These are phyloP conservation scores for Triticum dicoccoides DNA, from an alignment of 176 grass and related monocot species.

Conservation along the genomic window DNA sequence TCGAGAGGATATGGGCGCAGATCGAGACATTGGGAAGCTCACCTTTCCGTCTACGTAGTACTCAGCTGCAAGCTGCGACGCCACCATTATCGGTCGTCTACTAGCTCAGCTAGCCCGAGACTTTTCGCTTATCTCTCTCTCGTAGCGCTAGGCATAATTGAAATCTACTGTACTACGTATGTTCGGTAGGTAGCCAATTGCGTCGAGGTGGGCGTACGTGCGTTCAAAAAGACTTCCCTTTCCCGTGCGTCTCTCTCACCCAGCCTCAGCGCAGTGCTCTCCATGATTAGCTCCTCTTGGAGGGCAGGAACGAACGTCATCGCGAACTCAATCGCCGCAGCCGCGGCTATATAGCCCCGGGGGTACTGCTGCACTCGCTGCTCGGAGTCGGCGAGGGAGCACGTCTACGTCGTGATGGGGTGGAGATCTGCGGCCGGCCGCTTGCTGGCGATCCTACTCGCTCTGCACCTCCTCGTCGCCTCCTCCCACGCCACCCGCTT, in stretches of 20 bases:
- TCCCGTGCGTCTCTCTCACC: background rate
- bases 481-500: conserved; percentile 30
- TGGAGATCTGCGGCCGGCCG: conserved; percentile 2
- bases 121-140: background rate
- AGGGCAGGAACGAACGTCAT: background rate
- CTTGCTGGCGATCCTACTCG: conserved; percentile 25
- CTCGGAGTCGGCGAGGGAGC: background rate
- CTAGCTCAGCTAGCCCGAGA: background rate
- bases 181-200: conserved; percentile 60
- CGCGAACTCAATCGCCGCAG: background rate
- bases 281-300: conserved; percentile 33
- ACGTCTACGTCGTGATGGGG: conserved; percentile 26
- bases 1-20: background rate
- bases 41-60: background rate
- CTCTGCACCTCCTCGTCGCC: conserved; percentile 22
- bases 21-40: conserved; percentile 28
- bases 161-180: background rate
- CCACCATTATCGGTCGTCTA: background rate
- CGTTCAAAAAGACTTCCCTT: conserved; percentile 3
- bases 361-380: background rate
- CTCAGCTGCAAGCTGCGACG: background rate
- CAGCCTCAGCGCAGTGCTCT: background rate
- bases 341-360: conserved; percentile 32
- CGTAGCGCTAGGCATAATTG: background rate
- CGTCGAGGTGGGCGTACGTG: conserved; percentile 25